Evolutionary conservation across 164 flowering plant genomes (phyloP).

Genomic region (Liquidambar formosana): DNA sequence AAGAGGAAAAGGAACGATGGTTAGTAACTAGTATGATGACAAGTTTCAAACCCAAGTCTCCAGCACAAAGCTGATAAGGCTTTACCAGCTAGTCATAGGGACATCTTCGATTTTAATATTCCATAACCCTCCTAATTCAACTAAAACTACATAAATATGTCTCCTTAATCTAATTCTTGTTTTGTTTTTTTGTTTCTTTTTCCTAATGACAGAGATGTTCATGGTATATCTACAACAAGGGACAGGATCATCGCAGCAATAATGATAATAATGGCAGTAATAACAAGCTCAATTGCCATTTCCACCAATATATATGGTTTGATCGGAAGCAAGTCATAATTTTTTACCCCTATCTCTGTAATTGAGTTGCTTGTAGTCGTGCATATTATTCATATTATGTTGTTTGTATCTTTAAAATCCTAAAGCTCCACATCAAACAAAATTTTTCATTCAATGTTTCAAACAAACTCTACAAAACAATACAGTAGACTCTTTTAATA

Average conservation of each 20-base stretch:
- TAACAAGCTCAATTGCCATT: slow-evolving; percentile 72
- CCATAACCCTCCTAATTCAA: neutral
- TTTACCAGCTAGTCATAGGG: too few species aligned
- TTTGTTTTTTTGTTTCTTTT: neutral
- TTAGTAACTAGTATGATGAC: too few species aligned
- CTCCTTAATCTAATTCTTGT: neutral
- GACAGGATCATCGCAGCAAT: slow-evolving; percentile 59
- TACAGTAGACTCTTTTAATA: too few species aligned
- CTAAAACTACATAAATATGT: neutral
- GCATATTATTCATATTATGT: neutral
- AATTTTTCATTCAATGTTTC: too few species aligned
- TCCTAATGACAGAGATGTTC: slow-evolving; percentile 60
- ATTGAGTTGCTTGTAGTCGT: neutral
- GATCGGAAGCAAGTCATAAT: slow-evolving; percentile 11
- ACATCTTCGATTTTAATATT: neutral
- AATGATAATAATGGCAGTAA: slow-evolving; percentile 67
- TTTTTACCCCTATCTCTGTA: neutral
- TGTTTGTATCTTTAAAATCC: neutral
- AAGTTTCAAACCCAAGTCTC: too few species aligned
- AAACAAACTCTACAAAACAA: too few species aligned
- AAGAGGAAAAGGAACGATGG: too few species aligned
- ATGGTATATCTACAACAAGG: slow-evolving; percentile 60
- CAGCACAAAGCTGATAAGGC: too few species aligned
- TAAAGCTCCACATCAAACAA: too few species aligned
- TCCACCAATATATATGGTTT: slow-evolving; percentile 54